These are phyloP conservation scores for Penicillium sp. DNA, from an alignment of 2,329 filamentous ascomycete genomes.

Conservation along the genomic window DNA sequence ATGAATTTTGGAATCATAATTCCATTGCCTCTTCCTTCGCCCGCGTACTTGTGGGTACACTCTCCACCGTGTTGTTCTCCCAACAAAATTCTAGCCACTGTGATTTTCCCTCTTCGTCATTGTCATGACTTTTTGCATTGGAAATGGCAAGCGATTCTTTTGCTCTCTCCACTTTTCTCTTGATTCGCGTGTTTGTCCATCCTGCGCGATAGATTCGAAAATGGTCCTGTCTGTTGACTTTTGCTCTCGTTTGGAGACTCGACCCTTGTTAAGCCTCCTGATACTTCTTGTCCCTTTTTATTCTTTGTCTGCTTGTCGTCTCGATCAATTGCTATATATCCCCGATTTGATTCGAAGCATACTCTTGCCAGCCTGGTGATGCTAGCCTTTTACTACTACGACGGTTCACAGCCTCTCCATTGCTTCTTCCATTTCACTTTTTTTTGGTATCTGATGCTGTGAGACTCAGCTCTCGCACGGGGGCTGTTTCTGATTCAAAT, in stretches of 20 bases:
- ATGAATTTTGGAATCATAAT: no score
- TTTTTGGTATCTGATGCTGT: no score
- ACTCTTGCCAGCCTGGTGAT: conserved; percentile 12
- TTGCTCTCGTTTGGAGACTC: not conserved
- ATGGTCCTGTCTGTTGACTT: not conserved
- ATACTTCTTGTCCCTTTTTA: conserved; percentile 1
- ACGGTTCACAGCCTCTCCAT: no score
- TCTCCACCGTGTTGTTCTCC: not conserved
- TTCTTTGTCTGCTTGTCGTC: conserved; percentile 9
- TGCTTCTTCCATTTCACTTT: no score
- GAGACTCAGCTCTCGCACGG: no score
- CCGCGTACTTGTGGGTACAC: no score
- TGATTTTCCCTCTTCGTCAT: not conserved
- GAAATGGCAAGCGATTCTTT: not conserved
- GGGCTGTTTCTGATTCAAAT: no score
- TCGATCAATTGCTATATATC: conserved; percentile 20
- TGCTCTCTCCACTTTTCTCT: not conserved
- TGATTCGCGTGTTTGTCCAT: not conserved
- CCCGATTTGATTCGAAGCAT: conserved; percentile 25
- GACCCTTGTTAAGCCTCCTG: conserved; percentile 6
- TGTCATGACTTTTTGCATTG: not conserved
- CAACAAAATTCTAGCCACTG: not conserved
- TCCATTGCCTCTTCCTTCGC: no score
- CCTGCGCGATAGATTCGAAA: not conserved
- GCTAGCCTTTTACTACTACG: not conserved